Percentiles rank a stretch among this genome's conserved stretches.
Evolutionary conservation across 2,329 filamentous ascomycete species (phyloP).

Genomic region (Dactylellina parvicollis): DNA sequence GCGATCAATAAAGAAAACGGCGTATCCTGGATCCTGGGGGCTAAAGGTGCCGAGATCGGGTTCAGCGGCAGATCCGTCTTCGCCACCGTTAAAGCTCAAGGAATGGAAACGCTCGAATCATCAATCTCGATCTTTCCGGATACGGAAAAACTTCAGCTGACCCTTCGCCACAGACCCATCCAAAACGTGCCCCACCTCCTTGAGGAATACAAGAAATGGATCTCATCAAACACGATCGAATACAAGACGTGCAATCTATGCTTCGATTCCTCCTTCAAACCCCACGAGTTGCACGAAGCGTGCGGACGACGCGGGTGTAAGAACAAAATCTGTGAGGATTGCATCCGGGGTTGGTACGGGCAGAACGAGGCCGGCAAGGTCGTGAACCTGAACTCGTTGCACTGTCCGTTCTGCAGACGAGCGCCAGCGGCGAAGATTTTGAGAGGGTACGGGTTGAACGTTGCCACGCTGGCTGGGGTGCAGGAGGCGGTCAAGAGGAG

Average conservation of each 20-base stretch:
- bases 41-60: constrained; percentile 60
- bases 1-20: constrained; percentile 63
- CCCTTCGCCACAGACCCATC: constrained; percentile 62
- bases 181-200: constrained; percentile 62
- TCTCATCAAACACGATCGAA: constrained; percentile 60
- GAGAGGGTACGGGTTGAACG: constrained; percentile 60
- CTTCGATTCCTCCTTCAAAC: constrained; percentile 61
- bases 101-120: constrained; percentile 60
- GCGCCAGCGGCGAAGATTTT: constrained; percentile 62
- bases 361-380: constrained; percentile 63
- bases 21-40: constrained; percentile 63
- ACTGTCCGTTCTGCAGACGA: constrained; percentile 66
- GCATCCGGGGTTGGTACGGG: constrained; percentile 64
- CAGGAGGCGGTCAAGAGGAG: constrained; percentile 61
- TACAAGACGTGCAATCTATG: constrained; percentile 64
- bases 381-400: constrained; percentile 65
- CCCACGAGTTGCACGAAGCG: constrained; percentile 61
- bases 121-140: constrained; percentile 62
- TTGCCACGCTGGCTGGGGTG: constrained; percentile 61
- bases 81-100: constrained; percentile 60
- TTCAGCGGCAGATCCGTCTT: constrained; percentile 63
- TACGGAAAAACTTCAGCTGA: constrained; percentile 56
- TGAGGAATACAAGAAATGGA: constrained; percentile 61
- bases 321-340: constrained; percentile 63
- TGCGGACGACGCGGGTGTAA: constrained; percentile 65